Conservation (phyloP, 306 rosid genomes). For the Trifolium pratense region DNA sequence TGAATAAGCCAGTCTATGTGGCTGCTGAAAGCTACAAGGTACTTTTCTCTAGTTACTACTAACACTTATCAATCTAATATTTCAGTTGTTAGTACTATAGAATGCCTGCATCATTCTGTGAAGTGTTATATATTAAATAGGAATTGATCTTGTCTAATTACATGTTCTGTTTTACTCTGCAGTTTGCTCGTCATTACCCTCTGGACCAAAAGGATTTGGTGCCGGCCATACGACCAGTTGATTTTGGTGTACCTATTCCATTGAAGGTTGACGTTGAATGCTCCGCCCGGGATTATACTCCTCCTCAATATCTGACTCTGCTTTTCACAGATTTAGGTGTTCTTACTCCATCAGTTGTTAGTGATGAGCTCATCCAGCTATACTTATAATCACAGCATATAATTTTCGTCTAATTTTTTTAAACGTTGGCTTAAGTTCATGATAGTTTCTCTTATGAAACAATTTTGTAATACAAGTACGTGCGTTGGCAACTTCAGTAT, state of each 20-base stretch:
- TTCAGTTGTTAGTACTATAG: constrained; percentile 10
- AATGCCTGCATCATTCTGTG: constrained; percentile 17
- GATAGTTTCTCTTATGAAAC: constrained; percentile 23
- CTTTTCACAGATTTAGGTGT: constrained; percentile 95
- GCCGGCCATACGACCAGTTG: constrained; percentile 84
- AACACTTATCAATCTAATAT: constrained; percentile 10
- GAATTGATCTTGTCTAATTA: constrained; percentile 24
- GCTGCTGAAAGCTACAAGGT: constrained; percentile 99
- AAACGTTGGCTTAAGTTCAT: constrained; percentile 8
- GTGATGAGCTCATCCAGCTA: constrained; percentile 97
- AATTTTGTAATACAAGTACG: constrained; percentile 38
- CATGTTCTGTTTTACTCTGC: constrained; percentile 44
- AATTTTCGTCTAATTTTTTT: constrained; percentile 13
- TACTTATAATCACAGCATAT: constrained; percentile 60
- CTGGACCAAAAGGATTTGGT: constrained; percentile 95
- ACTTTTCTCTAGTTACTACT: constrained; percentile 4
- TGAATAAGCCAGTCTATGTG: constrained; percentile 89
- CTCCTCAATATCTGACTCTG: constrained; percentile 89
- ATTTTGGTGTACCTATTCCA: constrained; percentile 92
- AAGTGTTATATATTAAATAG: constrained; percentile 6
- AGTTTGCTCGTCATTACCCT: constrained; percentile 97
- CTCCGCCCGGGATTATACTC: constrained; percentile 96
- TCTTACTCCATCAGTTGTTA: constrained; percentile 93
- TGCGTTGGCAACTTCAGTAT: constrained; percentile 18
- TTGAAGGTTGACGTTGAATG: constrained; percentile 94